Evolutionary conservation across 129 eudicot genomes (phyloP).

Genomic region (Smallanthus sonchifolius): DNA sequence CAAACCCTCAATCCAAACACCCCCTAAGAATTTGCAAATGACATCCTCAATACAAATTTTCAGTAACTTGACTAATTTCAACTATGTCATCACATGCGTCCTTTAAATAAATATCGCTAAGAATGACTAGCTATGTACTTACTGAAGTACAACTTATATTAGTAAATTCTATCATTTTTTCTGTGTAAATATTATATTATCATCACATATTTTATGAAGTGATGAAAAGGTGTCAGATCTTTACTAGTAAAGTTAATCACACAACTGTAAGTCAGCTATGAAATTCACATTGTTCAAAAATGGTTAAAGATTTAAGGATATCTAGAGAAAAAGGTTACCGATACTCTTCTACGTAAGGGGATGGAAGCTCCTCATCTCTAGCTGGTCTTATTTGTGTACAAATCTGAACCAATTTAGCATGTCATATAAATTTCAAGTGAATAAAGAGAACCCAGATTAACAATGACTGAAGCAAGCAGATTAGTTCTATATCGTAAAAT

Average conservation of each 20-base stretch:
- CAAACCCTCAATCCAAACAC: too few relatives aligned
- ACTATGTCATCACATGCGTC: background rate
- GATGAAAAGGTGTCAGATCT: background rate
- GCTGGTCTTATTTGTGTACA: slow-evolving; percentile 89
- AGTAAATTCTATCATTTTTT: background rate
- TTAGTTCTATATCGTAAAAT: background rate
- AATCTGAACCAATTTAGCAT: slow-evolving; percentile 56
- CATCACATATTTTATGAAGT: background rate
- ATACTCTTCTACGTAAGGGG: slow-evolving; percentile 80
- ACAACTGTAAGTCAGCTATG: background rate
- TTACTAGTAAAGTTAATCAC: background rate
- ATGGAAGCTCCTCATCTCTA: slow-evolving; percentile 90
- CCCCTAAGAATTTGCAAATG: too few relatives aligned
- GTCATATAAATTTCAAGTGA: slow-evolving; percentile 11
- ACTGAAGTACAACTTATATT: background rate
- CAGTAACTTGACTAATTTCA: too few relatives aligned
- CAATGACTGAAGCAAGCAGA: background rate
- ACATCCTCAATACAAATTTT: too few relatives aligned
- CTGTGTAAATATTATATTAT: background rate
- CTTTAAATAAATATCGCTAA: background rate
- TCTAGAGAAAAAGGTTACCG: slow-evolving; percentile 49
- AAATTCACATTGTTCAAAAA: background rate
- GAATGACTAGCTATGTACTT: background rate
- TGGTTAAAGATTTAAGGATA: background rate
- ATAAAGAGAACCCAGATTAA: background rate